Conservation (phyloP, 2,329 filamentous ascomycete species). For the Cadophora sp. region DNA sequence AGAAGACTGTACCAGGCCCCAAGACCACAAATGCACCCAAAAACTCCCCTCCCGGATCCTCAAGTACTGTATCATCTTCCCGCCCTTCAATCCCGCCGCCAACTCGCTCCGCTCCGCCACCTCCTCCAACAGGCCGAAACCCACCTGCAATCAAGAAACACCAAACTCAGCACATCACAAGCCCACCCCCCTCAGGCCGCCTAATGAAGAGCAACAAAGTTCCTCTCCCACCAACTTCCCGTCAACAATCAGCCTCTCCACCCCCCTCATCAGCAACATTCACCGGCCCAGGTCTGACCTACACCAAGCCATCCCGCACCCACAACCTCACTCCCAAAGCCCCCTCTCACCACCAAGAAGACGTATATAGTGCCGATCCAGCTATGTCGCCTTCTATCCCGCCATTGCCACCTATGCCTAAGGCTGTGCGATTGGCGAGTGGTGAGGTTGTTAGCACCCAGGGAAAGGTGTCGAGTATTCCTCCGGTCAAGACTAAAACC, state of each 20-base stretch:
- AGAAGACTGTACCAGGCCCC: conserved; percentile 26
- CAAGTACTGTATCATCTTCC: conserved; percentile 4
- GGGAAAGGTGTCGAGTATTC: conserved; percentile 5
- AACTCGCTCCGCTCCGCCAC: conserved; percentile 16
- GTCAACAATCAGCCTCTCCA: conserved; percentile 31
- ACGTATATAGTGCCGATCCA: conserved; percentile 23
- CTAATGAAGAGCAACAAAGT: conserved; percentile 10
- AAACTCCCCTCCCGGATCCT: neutral
- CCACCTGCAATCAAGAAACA: neutral
- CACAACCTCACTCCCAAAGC: conserved; percentile 7
- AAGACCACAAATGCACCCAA: conserved; percentile 8
- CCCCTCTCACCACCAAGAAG: neutral
- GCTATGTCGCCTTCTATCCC: conserved; percentile 29
- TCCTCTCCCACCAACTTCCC: conserved; percentile 13
- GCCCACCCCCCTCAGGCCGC: conserved; percentile 16
- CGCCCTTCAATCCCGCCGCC: conserved; percentile 10
- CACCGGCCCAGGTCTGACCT: conserved; percentile 16
- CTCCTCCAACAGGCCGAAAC: conserved; percentile 4
- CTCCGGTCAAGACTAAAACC: neutral
- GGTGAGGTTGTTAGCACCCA: conserved; percentile 35
- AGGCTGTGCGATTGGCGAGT: conserved; percentile 34
- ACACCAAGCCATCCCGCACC: conserved; percentile 26
- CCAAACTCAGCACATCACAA: neutral
- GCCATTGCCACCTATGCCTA: conserved; percentile 40
- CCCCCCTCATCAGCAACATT: conserved; percentile 31